Evolutionary conservation across 2,329 filamentous ascomycete species (phyloP).

Genomic region (Macrophomina phaseolina): DNA sequence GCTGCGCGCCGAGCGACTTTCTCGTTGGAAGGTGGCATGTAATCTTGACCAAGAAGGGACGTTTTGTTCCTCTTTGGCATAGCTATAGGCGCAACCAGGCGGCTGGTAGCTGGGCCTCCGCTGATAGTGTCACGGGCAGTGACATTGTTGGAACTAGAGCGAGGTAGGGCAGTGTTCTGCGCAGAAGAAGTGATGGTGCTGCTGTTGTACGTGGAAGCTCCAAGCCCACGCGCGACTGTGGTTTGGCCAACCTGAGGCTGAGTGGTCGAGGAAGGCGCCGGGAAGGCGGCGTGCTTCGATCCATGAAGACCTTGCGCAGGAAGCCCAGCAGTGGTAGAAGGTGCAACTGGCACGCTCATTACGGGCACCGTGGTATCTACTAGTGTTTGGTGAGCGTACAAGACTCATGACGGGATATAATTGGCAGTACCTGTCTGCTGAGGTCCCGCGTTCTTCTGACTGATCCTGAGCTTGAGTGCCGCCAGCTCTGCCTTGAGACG

Average conservation of each 20-base stretch:
- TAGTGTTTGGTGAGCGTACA: background rate
- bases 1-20: slow-evolving; percentile 4
- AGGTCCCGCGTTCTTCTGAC: background rate
- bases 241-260: too few species aligned
- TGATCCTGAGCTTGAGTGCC: background rate
- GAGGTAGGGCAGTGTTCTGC: too few species aligned
- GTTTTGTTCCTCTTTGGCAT: background rate
- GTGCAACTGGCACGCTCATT: too few species aligned
- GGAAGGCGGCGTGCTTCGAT: background rate
- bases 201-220: too few species aligned
- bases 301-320: background rate
- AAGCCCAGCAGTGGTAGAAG: background rate
- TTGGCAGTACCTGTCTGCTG: background rate
- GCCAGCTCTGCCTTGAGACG: background rate
- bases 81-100: background rate
- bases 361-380: too few species aligned
- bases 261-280: background rate
- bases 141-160: too few species aligned
- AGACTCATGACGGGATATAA: background rate
- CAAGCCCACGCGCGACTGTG: too few species aligned
- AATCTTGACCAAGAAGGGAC: slow-evolving; percentile 19
- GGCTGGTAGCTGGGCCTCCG: too few species aligned
- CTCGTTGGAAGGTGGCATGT: slow-evolving; percentile 22
- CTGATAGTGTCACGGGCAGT: too few species aligned
- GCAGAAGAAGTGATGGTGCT: too few species aligned